These are phyloP conservation scores for Staphylotrichum longicolle DNA, from an alignment of 495 filamentous ascomycete genomes.

Conservation along the genomic window DNA sequence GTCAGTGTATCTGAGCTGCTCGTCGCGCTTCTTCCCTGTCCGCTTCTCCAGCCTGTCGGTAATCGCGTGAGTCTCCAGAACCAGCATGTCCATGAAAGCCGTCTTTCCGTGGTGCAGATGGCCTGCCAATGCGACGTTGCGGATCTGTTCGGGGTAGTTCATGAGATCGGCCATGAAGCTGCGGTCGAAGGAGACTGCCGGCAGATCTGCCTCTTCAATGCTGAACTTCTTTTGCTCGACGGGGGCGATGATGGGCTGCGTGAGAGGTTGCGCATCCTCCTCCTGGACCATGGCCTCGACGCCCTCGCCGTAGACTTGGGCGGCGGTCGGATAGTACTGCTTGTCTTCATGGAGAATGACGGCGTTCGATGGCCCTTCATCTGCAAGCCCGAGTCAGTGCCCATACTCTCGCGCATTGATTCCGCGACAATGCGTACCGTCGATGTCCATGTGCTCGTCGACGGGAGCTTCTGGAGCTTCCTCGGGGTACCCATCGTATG, in stretches of 20 bases:
- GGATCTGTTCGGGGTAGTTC: constrained; percentile 89
- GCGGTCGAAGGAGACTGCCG: constrained; percentile 79
- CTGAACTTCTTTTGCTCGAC: constrained; percentile 94
- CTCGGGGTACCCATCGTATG: constrained; percentile 71
- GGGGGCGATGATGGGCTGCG: constrained; percentile 90
- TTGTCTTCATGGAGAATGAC: constrained; percentile 98
- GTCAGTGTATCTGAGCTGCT: constrained; percentile 93
- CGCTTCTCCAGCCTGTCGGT: constrained; percentile 71
- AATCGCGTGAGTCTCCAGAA: constrained; percentile 89
- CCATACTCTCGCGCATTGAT: constrained; percentile 11
- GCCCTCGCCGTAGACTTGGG: constrained; percentile 88
- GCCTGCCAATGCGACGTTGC: constrained; percentile 87
- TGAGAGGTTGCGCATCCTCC: constrained; percentile 90
- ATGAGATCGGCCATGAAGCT: constrained; percentile 92
- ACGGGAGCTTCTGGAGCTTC: constrained; percentile 60
- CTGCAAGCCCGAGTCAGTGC: constrained; percentile 28
- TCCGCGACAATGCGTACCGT: constrained; percentile 54
- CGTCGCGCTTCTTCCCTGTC: constrained; percentile 76
- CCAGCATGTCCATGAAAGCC: constrained; percentile 97
- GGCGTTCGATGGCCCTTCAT: constrained; percentile 93
- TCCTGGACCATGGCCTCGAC: constrained; percentile 97
- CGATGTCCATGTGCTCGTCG: constrained; percentile 92
- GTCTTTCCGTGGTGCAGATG: constrained; percentile 98
- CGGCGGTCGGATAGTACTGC: constrained; percentile 96
- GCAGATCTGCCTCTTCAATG: constrained; percentile 86